Percentiles rank a stretch among this genome's conserved stretches.
These are phyloP conservation scores for Penicillium sp. DNA, from an alignment of 2,329 filamentous ascomycete genomes.

Conservation along the genomic window DNA sequence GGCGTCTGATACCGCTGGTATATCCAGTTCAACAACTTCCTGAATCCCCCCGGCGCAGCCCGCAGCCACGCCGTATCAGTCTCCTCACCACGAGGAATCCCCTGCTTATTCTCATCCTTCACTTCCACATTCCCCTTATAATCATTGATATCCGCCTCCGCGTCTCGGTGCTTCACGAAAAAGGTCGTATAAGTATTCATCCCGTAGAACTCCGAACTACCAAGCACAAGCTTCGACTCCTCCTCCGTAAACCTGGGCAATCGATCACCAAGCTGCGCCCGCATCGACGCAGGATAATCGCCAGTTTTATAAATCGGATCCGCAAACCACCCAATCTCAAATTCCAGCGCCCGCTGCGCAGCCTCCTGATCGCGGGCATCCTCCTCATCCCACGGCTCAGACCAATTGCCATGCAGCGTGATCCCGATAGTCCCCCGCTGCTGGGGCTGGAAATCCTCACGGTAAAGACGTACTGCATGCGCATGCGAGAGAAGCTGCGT, in stretches of 20 bases:
- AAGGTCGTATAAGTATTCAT: constrained; percentile 87
- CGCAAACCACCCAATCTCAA: constrained; percentile 76
- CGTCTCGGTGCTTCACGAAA: constrained; percentile 68
- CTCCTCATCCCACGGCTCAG: constrained; percentile 71
- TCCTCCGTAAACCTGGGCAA: constrained; percentile 68
- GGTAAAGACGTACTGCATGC: constrained; percentile 69
- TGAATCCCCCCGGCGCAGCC: constrained; percentile 67
- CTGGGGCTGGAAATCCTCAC: constrained; percentile 68
- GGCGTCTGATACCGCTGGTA: constrained; percentile 68
- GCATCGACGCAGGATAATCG: constrained; percentile 74
- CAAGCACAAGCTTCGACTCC: constrained; percentile 65
- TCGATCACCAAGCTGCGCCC: constrained; percentile 69
- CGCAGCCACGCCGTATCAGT: constrained; percentile 75
- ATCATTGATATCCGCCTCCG: constrained; percentile 54
- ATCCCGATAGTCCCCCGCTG: constrained; percentile 73
- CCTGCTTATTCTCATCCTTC: constrained; percentile 62
- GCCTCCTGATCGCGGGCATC: constrained; percentile 69
- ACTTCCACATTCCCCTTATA: constrained; percentile 69
- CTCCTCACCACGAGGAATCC: constrained; percentile 69
- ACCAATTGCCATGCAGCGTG: constrained; percentile 72
- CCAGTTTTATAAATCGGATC: constrained; percentile 73
- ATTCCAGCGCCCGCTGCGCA: constrained; percentile 71
- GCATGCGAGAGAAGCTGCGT: constrained; percentile 72
- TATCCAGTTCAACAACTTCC: constrained; percentile 67
- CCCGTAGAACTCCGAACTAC: constrained; percentile 81